Evolutionary conservation across 495 filamentous ascomycete species (phyloP).

Genomic region (Astrocystis sublimbata): DNA sequence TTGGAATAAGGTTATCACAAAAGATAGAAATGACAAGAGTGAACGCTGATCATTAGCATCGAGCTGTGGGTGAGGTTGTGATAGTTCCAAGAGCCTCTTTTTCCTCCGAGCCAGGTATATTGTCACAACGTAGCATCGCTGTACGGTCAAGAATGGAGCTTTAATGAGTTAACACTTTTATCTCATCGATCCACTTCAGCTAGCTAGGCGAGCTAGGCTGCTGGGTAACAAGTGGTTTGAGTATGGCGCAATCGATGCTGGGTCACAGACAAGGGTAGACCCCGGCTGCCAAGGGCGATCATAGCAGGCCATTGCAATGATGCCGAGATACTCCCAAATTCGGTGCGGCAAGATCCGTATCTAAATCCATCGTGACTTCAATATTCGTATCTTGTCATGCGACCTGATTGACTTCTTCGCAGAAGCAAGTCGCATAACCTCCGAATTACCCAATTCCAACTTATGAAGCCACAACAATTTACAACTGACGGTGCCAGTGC

Average conservation of each 20-base stretch:
- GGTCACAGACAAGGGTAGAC: conserved; percentile 5
- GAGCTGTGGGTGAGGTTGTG: no score
- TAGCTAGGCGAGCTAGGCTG: no score
- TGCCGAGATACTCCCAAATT: neutral
- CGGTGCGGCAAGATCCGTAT: conserved; percentile 15
- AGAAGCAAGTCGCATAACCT: neutral
- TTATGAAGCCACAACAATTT: no score
- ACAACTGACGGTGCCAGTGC: no score
- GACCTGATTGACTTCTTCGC: neutral
- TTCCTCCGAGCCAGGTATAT: neutral
- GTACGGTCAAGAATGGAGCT: neutral
- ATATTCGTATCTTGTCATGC: neutral
- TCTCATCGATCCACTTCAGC: conserved; percentile 3
- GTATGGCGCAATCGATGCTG: conserved; percentile 9
- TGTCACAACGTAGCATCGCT: neutral
- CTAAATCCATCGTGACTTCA: neutral
- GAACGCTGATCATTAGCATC: neutral
- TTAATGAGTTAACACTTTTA: neutral
- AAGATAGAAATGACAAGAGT: neutral
- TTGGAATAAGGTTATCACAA: neutral
- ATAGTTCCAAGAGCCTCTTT: neutral
- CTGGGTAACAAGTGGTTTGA: conserved; percentile 4
- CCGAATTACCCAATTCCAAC: no score
- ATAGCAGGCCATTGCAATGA: neutral
- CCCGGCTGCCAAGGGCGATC: conserved; percentile 19